Evolutionary conservation across 75 land plant genomes (phyloP).

Genomic region (Sequoia sempervirens): DNA sequence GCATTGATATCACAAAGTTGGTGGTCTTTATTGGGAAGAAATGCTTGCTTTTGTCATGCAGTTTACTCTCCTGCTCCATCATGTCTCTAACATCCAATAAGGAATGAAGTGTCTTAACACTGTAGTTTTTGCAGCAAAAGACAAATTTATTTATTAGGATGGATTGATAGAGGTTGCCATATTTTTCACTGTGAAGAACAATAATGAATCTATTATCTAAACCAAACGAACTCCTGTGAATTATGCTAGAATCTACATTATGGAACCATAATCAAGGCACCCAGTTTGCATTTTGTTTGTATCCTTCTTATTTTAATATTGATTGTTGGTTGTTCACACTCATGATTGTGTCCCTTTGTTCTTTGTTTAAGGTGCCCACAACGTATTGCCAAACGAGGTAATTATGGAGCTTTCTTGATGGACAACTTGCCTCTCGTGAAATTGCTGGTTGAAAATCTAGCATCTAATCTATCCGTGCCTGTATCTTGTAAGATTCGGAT

Average conservation of each 20-base stretch:
- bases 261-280: background rate
- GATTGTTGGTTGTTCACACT: background rate
- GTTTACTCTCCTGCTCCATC: too few species aligned
- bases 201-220: background rate
- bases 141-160: background rate
- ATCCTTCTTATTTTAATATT: background rate
- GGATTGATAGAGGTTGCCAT: background rate
- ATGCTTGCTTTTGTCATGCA: background rate
- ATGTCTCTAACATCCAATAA: too few species aligned
- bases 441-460: conserved; percentile 70
- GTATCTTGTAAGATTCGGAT: conserved; percentile 95
- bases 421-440: conserved; percentile 90
- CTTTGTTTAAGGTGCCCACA: conserved; percentile 77
- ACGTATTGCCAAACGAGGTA: conserved; percentile 93
- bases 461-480: conserved; percentile 67
- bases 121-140: background rate
- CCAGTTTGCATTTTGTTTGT: background rate
- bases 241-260: background rate
- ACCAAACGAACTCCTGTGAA: background rate
- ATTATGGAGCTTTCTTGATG: conserved; percentile 98
- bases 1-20: background rate
- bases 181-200: background rate
- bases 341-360: background rate
- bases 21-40: background rate
- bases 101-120: too few species aligned